Base-by-base conservation (phyloP, 2,329 filamentous ascomycete genomes). In the Xylariaceae sp. region DNA sequence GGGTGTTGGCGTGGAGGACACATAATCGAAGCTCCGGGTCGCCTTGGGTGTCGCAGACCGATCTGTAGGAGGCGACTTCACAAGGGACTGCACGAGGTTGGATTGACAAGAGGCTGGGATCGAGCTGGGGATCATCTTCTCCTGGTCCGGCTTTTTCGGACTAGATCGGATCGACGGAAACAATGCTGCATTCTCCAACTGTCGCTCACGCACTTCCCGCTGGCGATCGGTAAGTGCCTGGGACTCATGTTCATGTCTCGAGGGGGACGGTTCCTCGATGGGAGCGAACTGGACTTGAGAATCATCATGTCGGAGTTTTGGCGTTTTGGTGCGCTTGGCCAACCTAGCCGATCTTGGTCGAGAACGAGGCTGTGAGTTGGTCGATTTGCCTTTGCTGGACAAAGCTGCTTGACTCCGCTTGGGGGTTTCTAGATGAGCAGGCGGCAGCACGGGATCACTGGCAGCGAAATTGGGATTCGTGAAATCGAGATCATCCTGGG, bases 181-280 rank as follows among this genome's bases (percentile, higher is more conserved):
- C 46, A 90, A 67, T 0, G 71, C 71, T 4, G 76, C 74, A 16
- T 74, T 75, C 47, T 83, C 78, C 31, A 72, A 72, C 56, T 94
- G 87, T 34, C 83, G 73, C 51, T 86, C 79, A 31, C 80, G 76
- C 29, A 90, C 78, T 52, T 94, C 87, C 53, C 74, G 82, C 58
- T 94, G 88, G 30, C 79, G 76, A 24, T 89, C 85, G 0, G 88
- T 94, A 34, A 94, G 66, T 13, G 81, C 63, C 51, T 92, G 87
- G 1, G 84, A 87, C 40, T 86, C 81, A 2, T 71, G 55, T 1
- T 60, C 63, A 11, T 65, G 61, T 4, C 70, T 63, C 3, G 72
- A 59, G 2, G 63, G 65, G 0, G 71, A 68, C 0, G 81, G 77
- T 9, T 79, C 77, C 19, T 76, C 73, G 32, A 90, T 82, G 0